These are phyloP conservation scores for Linnemannia elongata DNA, from an alignment of 192 early-diverging fungal species.

Conservation along the genomic window DNA sequence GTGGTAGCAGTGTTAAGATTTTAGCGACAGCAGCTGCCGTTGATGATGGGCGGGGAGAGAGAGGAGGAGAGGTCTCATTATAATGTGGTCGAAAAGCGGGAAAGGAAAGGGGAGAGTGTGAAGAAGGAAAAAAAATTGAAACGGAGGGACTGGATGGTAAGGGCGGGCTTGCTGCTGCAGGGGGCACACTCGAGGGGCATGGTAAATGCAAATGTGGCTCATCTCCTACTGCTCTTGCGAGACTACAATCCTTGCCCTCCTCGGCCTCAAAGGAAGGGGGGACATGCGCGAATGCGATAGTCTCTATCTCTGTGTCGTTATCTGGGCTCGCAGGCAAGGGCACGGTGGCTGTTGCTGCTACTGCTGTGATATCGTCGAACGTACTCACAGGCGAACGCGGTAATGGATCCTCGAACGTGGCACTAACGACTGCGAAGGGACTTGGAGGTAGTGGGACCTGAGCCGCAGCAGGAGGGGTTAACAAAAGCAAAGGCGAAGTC, in stretches of 20 bases:
- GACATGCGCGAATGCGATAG: background rate
- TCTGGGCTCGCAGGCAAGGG: background rate
- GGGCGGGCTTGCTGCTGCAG: background rate
- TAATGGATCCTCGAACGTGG: background rate
- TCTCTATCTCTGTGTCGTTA: background rate
- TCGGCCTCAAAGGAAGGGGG: background rate
- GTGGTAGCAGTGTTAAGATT: background rate
- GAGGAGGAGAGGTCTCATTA: background rate
- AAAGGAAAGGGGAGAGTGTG: background rate
- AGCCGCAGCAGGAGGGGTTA: slow-evolving; percentile 17
- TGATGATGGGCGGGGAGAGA: background rate
- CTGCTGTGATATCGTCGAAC: background rate
- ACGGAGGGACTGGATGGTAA: background rate
- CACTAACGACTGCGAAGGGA: background rate
- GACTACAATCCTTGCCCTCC: background rate
- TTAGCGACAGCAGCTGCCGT: slow-evolving; percentile 2
- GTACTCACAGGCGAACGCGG: background rate
- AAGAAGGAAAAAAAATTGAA: background rate
- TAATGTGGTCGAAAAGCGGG: slow-evolving; percentile 6
- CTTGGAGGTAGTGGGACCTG: background rate
- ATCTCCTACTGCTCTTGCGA: background rate
- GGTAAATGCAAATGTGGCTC: slow-evolving; percentile 11
- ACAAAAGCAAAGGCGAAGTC: background rate
- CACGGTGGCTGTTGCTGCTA: background rate
- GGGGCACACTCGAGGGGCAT: background rate